Evolutionary conservation across 176 grass and related monocot species (phyloP), one percentile per base, ranked within the genome.

Genomic region (Rhipidocladum racemiflorum): DNA sequence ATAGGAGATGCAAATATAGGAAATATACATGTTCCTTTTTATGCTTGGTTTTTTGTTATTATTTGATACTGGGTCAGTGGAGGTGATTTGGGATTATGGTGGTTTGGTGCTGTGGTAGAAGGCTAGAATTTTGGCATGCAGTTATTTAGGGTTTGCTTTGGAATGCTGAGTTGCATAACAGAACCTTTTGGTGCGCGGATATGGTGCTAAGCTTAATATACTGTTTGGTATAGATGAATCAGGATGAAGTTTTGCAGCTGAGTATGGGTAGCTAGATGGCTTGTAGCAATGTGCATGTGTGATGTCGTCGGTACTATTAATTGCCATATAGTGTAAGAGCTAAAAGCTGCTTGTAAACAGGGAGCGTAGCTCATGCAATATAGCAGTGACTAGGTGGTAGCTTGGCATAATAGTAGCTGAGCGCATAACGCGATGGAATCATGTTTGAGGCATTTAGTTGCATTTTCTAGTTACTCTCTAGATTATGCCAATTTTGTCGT

Each of bases 101-200:
- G 65, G 27, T 54, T 55, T 46, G 56, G 11, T 65, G 57, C 7
- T 68, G 16, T 46, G 20, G 28, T 45, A 44, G 59, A 42, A 12
- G 44, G 46, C 34, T 42, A 70, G 5, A 23, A 32, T 23, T 40
- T 39, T 0, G 9, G 27, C 30, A 30, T 68, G 23, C 62, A 38
- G n/a, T 23, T 69, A 5, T 68, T 9, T 77, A 70, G 72, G 80
- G 55, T 56, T 72, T 88, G 20, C 44, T n/a, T 27, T 53, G 28
- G 61, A 62, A 74, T 65, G 80, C 48, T 73, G 75, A 72, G 27
- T n/a, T 83, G 32, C 45, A 9, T 5, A 63, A 60, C 20, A 23
- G 6, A 68, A 48, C 54, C 74, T 77, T 69, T 77, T 60, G 1
- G n/a, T 16, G 10, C 17, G 13, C 23, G 6, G 6, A 45, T 71